Evolutionary conservation across 1,284 basidiomycete genomes (phyloP), one percentile per base, ranked within the genome.

Genomic region (Tylopilus microsporus): DNA sequence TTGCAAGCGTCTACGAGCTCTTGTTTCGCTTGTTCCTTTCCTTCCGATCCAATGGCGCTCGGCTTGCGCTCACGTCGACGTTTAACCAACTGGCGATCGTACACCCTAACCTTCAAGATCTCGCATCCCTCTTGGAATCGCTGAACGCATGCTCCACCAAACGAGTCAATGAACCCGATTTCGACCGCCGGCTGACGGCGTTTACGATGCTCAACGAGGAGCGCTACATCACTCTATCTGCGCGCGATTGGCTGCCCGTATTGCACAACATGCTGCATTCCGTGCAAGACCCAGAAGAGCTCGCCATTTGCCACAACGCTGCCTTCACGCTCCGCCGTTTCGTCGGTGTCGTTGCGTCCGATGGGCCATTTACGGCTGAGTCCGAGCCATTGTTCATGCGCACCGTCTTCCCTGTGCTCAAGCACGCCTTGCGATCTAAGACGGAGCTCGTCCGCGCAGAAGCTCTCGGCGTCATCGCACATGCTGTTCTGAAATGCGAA

Each of bases 151-250:
- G 87, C 73, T 95, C 93, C 1, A 74, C 73, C 2, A 89, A 84
- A 65, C 82, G 93, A 16, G 73, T 96, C 43, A 94, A 97, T 55
- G 94, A 99, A 70, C 91, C 94, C 2, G 93, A 99, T 72, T 98
- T 98, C 67, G 92, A 98, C 62, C 82, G 83, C 49, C 89, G 96
- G 3, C 78, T 99, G 16, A 72, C 75, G 2, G 94, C 92, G 0
- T 98, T 94, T 72, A 80, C 84, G 5, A 72, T 69, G 12, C 76
- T 99, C 55, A 96, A 93, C 72, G 88, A 89, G 55, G 74, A 74
- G 0, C 62, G 80, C 7, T 82, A 86, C 69, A 59, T 67, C 52
- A 71, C 76, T 0, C 68, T 93, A 3, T 77, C 82, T 0, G 66
- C 76, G 16, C 71, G 71, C 1, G 83, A 92, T 52, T 99, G 96